These are phyloP conservation scores for Clavispora asparagi DNA, from an alignment of 805 yeast species.

Conservation along the genomic window DNA sequence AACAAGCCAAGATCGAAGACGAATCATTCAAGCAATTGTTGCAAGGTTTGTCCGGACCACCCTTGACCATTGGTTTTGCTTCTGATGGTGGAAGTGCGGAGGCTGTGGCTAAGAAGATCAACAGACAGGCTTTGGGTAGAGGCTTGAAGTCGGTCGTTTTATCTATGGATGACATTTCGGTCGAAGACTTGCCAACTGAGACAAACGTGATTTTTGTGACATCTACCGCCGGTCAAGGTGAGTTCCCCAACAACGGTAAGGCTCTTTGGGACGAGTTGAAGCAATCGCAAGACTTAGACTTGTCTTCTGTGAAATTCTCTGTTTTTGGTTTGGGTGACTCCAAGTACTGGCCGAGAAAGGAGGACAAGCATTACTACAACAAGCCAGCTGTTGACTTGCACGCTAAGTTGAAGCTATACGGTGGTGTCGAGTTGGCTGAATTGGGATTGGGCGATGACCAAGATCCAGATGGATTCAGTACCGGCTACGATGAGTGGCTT, in stretches of 20 bases:
- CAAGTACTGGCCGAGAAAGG: conserved; percentile 95
- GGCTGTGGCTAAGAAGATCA: conserved; percentile 70
- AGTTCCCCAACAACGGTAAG: conserved; percentile 79
- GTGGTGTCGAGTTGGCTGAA: conserved; percentile 68
- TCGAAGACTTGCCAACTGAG: conserved; percentile 70
- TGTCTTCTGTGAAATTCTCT: conserved; percentile 50
- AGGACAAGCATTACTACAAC: conserved; percentile 89
- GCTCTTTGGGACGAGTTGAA: conserved; percentile 70
- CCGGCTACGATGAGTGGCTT: conserved; percentile 90
- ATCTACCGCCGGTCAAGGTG: conserved; percentile 85
- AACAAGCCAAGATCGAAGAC: conserved; percentile 64
- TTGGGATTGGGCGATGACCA: conserved; percentile 95
- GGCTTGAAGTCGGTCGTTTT: conserved; percentile 64
- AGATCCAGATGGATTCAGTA: conserved; percentile 91
- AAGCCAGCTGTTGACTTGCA: conserved; percentile 78
- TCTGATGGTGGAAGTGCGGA: conserved; percentile 92
- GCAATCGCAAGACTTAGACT: conserved; percentile 56
- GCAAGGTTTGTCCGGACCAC: conserved; percentile 90
- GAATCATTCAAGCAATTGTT: conserved; percentile 71
- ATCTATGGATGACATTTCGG: conserved; percentile 66
- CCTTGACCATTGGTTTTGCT: conserved; percentile 78
- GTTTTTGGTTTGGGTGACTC: conserved; percentile 80
- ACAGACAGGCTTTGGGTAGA: conserved; percentile 72
- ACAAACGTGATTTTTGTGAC: conserved; percentile 63
- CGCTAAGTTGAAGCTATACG: conserved; percentile 60